Evolutionary conservation across 2,329 filamentous ascomycete genomes (phyloP).

Genomic region (Cercospora nicotianae): DNA sequence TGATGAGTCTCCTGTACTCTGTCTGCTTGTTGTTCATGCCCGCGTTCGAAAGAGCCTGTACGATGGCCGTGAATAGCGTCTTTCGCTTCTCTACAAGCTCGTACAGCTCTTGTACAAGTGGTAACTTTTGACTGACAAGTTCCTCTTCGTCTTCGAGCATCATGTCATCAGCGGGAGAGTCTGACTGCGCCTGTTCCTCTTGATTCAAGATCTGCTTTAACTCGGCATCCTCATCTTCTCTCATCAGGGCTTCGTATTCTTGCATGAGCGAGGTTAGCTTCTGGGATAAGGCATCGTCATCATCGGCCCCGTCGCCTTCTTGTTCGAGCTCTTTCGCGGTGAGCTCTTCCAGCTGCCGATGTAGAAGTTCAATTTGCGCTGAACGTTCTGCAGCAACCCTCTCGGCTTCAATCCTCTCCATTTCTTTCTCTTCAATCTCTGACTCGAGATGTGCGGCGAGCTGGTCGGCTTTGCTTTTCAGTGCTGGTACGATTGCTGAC

Average conservation of each 20-base stretch:
- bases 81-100: conserved; percentile 60
- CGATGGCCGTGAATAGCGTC: conserved; percentile 65
- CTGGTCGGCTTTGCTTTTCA: conserved; percentile 49
- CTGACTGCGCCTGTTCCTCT: conserved; percentile 38
- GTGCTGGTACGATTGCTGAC: conserved; percentile 60
- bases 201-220: conserved; percentile 38
- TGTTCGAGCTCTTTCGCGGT: conserved; percentile 55
- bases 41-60: conserved; percentile 66
- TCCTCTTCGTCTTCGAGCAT: conserved; percentile 41
- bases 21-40: conserved; percentile 70
- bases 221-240: conserved; percentile 47
- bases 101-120: conserved; percentile 58
- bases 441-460: conserved; percentile 63
- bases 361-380: conserved; percentile 63
- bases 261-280: conserved; percentile 40
- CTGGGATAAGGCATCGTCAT: conserved; percentile 41
- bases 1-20: conserved; percentile 69
- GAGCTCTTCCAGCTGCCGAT: conserved; percentile 55
- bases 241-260: conserved; percentile 47
- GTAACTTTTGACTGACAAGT: conserved; percentile 54
- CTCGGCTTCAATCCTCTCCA: conserved; percentile 49
- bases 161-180: conserved; percentile 21
- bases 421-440: conserved; percentile 71
- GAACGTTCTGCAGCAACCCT: conserved; percentile 60
- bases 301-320: conserved; percentile 36